Base-by-base conservation (phyloP, 306 rosid genomes). In the Amphicarpaea edgeworthii region DNA sequence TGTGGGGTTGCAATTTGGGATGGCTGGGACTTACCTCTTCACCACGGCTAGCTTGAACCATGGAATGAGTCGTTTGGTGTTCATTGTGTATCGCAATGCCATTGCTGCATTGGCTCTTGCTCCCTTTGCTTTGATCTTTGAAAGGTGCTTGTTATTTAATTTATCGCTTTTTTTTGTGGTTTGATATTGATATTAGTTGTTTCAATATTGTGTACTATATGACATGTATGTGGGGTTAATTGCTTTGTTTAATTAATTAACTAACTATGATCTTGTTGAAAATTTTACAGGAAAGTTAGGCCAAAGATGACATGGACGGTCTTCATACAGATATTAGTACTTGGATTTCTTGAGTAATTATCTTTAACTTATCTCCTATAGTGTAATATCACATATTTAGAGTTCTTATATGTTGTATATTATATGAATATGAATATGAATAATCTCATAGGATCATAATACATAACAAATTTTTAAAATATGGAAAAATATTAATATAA, bases 331-430 rank as follows among this genome's bases (percentile, higher is more conserved):
- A 90, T 88, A 69, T 80, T 87, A 81, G 82, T 23, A 11, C 88
- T 88, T 10, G 93, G 90, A 41, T 92, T 92, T 80, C 77, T 90
- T 12, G 97, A 92, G 92, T 90, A 92, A 75, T 38, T 20, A 67
- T 71, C 67, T 37, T 11, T 30, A 57, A 7, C 68, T 28, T 46
- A 55, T 37, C 0, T 17, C 3, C 7, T 14, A 28, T 28, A 67
- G 15, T 45, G 11, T 4, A 41, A 7, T 6, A 7, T 6, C 40
- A 34, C 9, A 34, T 34, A 34, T 34, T 34, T 34, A 34, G 9
- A 34, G 40, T 34, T 34, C 2, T 4, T 34, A 6, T 34, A 1
- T 34, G 0, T 34, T 6, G 40, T 34, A 34, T 28, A 28, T 28
- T 28, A 28, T 28, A 28, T 2, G 32, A 28, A 28, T 28, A 28